phyloP scores from a whole-genome alignment of 768 basidiomycete species.

The Mycena vitilis region DNA sequence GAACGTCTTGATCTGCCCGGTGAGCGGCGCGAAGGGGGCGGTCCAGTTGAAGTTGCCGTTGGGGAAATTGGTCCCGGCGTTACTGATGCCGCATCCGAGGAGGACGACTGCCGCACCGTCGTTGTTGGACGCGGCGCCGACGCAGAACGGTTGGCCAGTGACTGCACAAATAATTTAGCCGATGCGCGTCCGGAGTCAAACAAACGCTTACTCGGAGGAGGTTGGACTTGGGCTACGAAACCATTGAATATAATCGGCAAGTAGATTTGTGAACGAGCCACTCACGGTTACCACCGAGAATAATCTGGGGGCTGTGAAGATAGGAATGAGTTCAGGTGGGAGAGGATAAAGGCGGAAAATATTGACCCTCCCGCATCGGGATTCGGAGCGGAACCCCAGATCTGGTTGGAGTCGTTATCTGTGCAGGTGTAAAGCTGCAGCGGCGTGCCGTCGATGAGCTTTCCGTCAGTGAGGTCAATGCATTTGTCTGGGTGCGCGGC shows the following conservation, averaged over 20 bases:
- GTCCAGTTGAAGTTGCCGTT: slow-evolving; percentile 20
- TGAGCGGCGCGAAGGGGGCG: slow-evolving; percentile 20
- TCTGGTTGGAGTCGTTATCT: background rate
- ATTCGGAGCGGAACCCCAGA: slow-evolving; percentile 3
- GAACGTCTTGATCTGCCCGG: slow-evolving; percentile 31
- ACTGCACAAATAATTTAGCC: background rate
- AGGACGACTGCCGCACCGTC: slow-evolving; percentile 22
- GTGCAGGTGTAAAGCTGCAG: slow-evolving; percentile 16
- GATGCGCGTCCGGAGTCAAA: background rate
- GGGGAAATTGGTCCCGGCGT: slow-evolving; percentile 6
- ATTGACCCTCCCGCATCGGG: slow-evolving; percentile 7
- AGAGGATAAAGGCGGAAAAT: background rate
- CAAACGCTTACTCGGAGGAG: background rate
- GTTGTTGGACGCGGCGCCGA: slow-evolving; percentile 11
- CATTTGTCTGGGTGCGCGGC: slow-evolving; percentile 15
- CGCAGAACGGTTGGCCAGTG: slow-evolving; percentile 22
- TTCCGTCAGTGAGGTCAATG: slow-evolving; percentile 23
- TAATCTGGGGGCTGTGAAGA: slow-evolving; percentile 11
- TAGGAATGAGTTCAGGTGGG: no score
- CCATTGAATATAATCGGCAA: background rate
- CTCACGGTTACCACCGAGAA: slow-evolving; percentile 20
- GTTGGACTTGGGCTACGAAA: background rate
- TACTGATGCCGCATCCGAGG: slow-evolving; percentile 8
- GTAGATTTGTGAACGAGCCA: background rate
- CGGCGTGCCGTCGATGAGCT: slow-evolving; percentile 1